Evolutionary conservation across 2,329 filamentous ascomycete species (phyloP).

Genomic region (Lecanicillium sp.): DNA sequence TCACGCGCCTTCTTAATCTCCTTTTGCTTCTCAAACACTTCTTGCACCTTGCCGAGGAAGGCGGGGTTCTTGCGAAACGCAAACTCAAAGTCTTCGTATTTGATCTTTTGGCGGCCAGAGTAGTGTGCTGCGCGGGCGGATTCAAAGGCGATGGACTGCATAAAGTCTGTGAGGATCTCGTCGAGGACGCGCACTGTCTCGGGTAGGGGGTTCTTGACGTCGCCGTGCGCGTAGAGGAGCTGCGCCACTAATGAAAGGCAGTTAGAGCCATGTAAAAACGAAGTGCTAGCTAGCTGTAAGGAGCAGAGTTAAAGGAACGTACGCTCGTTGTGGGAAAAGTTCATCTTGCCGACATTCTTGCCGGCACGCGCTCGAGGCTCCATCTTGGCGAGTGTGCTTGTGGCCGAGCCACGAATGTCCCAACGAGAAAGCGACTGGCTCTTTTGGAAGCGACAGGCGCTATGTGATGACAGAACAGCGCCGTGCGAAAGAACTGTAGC

Average conservation of each 20-base stretch:
- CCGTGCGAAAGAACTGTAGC: no score
- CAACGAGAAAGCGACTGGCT: no score
- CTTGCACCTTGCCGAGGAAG: conserved; percentile 82
- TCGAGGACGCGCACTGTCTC: conserved; percentile 82
- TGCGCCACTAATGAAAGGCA: conserved; percentile 47
- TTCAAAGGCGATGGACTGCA: conserved; percentile 86
- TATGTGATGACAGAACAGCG: no score
- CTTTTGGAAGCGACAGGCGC: no score
- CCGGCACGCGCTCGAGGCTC: conserved; percentile 70
- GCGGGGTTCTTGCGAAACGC: conserved; percentile 76
- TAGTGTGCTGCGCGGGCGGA: conserved; percentile 80
- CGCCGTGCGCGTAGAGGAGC: conserved; percentile 74
- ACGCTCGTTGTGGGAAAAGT: conserved; percentile 67
- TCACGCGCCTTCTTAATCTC: conserved; percentile 78
- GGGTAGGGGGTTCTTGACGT: conserved; percentile 67
- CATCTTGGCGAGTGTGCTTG: conserved; percentile 31
- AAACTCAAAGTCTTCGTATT: conserved; percentile 96
- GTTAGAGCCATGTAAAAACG: not conserved
- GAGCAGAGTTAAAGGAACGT: conserved; percentile 21
- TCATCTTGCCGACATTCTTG: conserved; percentile 77
- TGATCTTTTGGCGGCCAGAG: conserved; percentile 88
- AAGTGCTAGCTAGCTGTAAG: not conserved
- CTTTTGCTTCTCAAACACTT: conserved; percentile 81
- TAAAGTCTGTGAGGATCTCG: conserved; percentile 94
- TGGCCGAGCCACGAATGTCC: not conserved